Conservation (phyloP, 768 basidiomycete genomes). For the Boletus vermiculosoides region DNA sequence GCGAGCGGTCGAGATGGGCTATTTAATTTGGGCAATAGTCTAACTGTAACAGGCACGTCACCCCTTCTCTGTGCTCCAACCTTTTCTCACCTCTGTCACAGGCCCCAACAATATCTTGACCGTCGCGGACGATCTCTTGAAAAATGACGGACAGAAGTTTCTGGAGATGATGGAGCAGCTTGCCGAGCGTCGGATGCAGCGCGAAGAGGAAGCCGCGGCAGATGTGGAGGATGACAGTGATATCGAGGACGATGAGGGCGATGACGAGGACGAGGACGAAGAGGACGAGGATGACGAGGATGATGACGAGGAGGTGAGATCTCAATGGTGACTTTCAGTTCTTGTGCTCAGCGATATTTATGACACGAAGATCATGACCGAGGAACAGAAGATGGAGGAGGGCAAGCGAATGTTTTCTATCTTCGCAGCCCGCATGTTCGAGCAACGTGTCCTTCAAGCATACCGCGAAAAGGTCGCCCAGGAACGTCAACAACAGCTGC, state of each 20-base stretch:
- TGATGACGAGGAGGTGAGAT: conserved; percentile 46
- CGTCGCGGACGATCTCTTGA: conserved; percentile 96
- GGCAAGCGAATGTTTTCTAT: conserved; percentile 99
- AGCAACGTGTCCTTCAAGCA: conserved; percentile 94
- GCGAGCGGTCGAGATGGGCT: conserved; percentile 59
- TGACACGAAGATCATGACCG: conserved; percentile 67
- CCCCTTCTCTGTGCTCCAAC: conserved; percentile 6
- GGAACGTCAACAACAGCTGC: conserved; percentile 88
- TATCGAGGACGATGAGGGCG: conserved; percentile 58
- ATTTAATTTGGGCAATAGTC: conserved; percentile 75
- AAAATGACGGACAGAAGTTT: conserved; percentile 99
- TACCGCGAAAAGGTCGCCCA: conserved; percentile 97
- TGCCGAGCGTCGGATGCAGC: conserved; percentile 88
- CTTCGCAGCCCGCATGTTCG: conserved; percentile 99
- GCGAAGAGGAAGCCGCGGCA: conserved; percentile 71
- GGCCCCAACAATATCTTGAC: conserved; percentile 94
- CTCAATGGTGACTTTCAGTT: conserved; percentile 2
- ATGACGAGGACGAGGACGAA: conserved; percentile 62
- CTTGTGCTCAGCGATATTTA: conserved; percentile 11
- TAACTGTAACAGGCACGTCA: conserved; percentile 76
- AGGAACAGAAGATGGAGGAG: conserved; percentile 98
- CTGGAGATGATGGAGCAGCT: conserved; percentile 99
- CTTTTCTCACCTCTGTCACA: conserved; percentile 32
- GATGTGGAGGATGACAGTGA: conserved; percentile 64
- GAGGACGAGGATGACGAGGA: conserved; percentile 57